Percentiles rank a stretch among this genome's conserved stretches.
Evolutionary conservation across 1,139 yeast genomes (phyloP).

Genomic region (Taphrina sp.): DNA sequence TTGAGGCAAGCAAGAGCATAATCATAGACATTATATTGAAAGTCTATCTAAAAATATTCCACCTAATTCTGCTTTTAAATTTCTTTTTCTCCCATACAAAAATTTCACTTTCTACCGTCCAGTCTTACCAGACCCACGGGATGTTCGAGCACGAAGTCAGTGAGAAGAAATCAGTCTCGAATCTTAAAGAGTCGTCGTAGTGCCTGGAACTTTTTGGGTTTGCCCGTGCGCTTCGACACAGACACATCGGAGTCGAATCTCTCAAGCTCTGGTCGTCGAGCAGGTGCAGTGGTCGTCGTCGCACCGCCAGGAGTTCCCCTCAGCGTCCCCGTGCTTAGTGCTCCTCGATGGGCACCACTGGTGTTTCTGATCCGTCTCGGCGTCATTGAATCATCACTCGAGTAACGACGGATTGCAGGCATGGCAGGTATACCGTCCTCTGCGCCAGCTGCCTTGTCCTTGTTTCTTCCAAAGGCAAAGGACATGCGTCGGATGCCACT

Average conservation of each 20-base stretch:
- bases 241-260: constrained; percentile 2
- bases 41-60: too few species aligned
- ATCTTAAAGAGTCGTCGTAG: constrained; percentile 23
- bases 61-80: too few species aligned
- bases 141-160: too few species aligned
- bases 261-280: background rate
- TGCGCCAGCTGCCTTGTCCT: too few species aligned
- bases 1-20: too few species aligned
- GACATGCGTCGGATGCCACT: constrained; percentile 28
- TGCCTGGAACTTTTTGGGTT: constrained; percentile 29
- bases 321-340: constrained; percentile 24
- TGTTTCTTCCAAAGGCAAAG: constrained; percentile 20
- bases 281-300: background rate
- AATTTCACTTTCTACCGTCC: background rate
- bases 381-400: constrained; percentile 10
- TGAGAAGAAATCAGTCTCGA: too few species aligned
- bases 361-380: background rate
- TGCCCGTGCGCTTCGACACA: constrained; percentile 19
- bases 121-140: too few species aligned
- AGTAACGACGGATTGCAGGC: constrained; percentile 20
- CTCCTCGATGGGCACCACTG: background rate
- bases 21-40: background rate
- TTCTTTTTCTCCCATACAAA: too few species aligned
- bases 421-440: constrained; percentile 24
- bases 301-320: constrained; percentile 7